These are phyloP conservation scores for Apophysomyces elegans DNA, from an alignment of 371 early-diverging fungal genomes.

Conservation along the genomic window DNA sequence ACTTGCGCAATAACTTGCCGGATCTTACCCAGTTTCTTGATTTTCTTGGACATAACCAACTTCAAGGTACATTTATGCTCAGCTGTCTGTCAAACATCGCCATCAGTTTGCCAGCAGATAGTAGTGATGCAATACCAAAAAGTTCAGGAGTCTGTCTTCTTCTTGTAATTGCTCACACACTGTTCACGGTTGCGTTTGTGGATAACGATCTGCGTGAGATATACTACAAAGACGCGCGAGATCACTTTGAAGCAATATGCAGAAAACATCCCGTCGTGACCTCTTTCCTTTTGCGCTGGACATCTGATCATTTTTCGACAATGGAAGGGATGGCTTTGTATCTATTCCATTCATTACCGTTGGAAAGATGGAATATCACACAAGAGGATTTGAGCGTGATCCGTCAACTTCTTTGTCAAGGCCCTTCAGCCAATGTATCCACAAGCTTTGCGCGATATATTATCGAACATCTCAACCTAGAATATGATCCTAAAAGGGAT, in stretches of 20 bases:
- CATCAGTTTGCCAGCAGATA: conserved; percentile 24
- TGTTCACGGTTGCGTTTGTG: conserved; percentile 54
- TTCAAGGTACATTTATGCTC: conserved; percentile 39
- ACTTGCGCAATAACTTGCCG: conserved; percentile 22
- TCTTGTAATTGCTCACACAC: conserved; percentile 42
- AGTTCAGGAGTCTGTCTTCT: conserved; percentile 30
- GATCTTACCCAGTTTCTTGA: conserved; percentile 33
- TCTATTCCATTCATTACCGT: conserved; percentile 52
- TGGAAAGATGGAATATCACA: conserved; percentile 48
- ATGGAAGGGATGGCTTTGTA: conserved; percentile 61
- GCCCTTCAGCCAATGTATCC: conserved; percentile 23
- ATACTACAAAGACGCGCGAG: conserved; percentile 58
- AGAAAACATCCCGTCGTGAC: conserved; percentile 41
- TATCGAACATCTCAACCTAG: conserved; percentile 52
- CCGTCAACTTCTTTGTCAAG: conserved; percentile 38
- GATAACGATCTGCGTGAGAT: conserved; percentile 42
- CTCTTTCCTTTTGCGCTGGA: conserved; percentile 52
- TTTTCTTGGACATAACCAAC: conserved; percentile 26
- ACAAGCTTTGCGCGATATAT: conserved; percentile 47
- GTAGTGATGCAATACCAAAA: conserved; percentile 14
- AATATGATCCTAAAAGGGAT: conserved; percentile 22
- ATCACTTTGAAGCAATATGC: conserved; percentile 49
- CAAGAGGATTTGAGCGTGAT: conserved; percentile 44
- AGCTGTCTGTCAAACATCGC: conserved; percentile 40
- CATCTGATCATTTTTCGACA: conserved; percentile 40